phyloP scores from a whole-genome alignment of 2,329 filamentous ascomycete species.

The Ophiobolus disseminans region DNA sequence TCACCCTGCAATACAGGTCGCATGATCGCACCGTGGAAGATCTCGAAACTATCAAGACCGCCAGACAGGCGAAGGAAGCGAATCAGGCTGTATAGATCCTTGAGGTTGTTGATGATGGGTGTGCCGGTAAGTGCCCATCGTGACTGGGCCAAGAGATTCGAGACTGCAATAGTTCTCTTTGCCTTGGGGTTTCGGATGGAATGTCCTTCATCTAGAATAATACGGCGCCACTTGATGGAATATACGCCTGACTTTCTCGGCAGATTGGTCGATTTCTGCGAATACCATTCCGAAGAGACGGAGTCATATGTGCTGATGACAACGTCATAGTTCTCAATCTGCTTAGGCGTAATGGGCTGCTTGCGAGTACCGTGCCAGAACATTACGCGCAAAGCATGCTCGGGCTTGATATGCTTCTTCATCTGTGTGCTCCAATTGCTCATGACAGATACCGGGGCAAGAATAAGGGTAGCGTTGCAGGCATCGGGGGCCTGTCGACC shows the following conservation, averaged over 20 bases:
- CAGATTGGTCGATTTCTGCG: slow-evolving; percentile 48
- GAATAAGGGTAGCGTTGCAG: slow-evolving; percentile 72
- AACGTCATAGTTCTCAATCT: slow-evolving; percentile 73
- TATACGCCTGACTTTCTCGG: slow-evolving; percentile 56
- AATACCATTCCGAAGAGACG: slow-evolving; percentile 69
- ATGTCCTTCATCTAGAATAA: slow-evolving; percentile 62
- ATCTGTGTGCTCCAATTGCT: slow-evolving; percentile 89
- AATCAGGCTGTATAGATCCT: slow-evolving; percentile 80
- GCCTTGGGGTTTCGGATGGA: slow-evolving; percentile 79
- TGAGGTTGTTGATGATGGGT: slow-evolving; percentile 82
- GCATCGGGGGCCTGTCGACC: slow-evolving; percentile 23
- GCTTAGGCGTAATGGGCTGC: slow-evolving; percentile 56
- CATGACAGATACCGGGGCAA: slow-evolving; percentile 85
- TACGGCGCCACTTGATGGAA: slow-evolving; percentile 74
- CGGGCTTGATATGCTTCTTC: slow-evolving; percentile 69
- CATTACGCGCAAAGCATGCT: slow-evolving; percentile 70
- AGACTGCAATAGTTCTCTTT: slow-evolving; percentile 73
- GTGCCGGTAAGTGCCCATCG: slow-evolving; percentile 70
- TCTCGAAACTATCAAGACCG: slow-evolving; percentile 72
- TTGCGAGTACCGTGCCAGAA: slow-evolving; percentile 74
- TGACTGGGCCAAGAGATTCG: slow-evolving; percentile 70
- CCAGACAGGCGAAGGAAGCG: slow-evolving; percentile 79
- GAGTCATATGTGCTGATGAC: slow-evolving; percentile 87
- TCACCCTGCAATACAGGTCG: slow-evolving; percentile 69
- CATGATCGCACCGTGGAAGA: slow-evolving; percentile 77